These are phyloP conservation scores for Ramicandelaber brevisporus DNA, from an alignment of 192 early-diverging fungal genomes.

Conservation along the genomic window DNA sequence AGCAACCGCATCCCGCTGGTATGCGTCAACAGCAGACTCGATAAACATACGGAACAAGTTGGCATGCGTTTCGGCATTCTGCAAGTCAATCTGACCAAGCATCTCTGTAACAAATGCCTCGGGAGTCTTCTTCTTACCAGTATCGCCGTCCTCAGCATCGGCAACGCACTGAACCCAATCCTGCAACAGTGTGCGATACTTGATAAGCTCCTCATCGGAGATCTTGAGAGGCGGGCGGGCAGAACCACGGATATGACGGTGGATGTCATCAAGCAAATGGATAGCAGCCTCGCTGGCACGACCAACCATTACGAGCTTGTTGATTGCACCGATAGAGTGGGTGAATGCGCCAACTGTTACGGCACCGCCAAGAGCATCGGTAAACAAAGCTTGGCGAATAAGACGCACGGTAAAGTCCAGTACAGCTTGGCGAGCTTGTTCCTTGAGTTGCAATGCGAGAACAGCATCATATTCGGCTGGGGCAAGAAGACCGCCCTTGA, in stretches of 20 bases:
- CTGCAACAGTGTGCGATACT: slow-evolving; percentile 14
- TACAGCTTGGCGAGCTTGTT: slow-evolving; percentile 35
- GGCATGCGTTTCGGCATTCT: slow-evolving; percentile 46
- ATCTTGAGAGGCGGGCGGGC: background rate
- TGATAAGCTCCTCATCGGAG: background rate
- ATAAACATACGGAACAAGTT: slow-evolving; percentile 80
- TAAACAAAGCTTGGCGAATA: slow-evolving; percentile 37
- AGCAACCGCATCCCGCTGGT: slow-evolving; percentile 26
- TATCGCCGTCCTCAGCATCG: slow-evolving; percentile 16
- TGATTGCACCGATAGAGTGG: slow-evolving; percentile 48
- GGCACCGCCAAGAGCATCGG: slow-evolving; percentile 14
- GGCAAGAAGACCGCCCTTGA: slow-evolving; percentile 51
- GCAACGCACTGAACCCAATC: slow-evolving; percentile 20
- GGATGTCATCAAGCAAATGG: slow-evolving; percentile 11
- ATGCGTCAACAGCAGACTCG: slow-evolving; percentile 57
- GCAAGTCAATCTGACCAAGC: slow-evolving; percentile 45
- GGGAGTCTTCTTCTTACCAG: too few relatives aligned
- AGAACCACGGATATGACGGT: slow-evolving; percentile 4
- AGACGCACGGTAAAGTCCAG: slow-evolving; percentile 57
- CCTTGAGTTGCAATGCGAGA: slow-evolving; percentile 64
- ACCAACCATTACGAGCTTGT: slow-evolving; percentile 29
- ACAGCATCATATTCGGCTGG: slow-evolving; percentile 67
- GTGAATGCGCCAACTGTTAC: slow-evolving; percentile 25
- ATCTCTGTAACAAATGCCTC: slow-evolving; percentile 27
- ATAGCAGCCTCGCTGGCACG: slow-evolving; percentile 21